Evolutionary conservation across 352 stramenopile genomes (phyloP), one percentile per base, ranked within the genome.

Genomic region (Blastocystis sp.): DNA sequence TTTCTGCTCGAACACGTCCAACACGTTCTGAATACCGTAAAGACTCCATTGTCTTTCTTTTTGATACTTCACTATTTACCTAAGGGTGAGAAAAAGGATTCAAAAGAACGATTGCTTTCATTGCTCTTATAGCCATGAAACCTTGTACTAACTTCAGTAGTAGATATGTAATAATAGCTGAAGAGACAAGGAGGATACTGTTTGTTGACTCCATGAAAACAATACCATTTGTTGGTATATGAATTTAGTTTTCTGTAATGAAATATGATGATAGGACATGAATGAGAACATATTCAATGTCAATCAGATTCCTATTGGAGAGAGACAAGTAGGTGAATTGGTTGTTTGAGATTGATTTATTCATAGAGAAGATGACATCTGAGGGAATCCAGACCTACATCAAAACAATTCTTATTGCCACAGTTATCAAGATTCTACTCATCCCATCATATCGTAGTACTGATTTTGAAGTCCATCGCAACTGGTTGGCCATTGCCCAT

Each of bases 391-490:
- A 29, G 16, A 39, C 14, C 27, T 27, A 42, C 14, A 4, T 80
- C 12, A 51, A 54, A 27, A 42, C 43, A 32, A 61, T 80, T 12
- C 16, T 61, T 12, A n/a, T 88, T 29, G 75, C 63, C 14, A 85
- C 71, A 14, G 54, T 43, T 21, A 43, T 95, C 37, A 96, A 96
- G 90, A 78, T 95, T 59, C 89, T 98, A 43, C 91, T 98, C 24
- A 89, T 96, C 24, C 93, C 92, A 0, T 94, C 93, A 6, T 98
- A 98, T 91, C 91, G 90, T 49, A 97, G 93, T 69, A 98, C 95
- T 9, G 95, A 98, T 90, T 97, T 98, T 90, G 94, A 98, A 89
- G 96, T 99, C 11, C 96, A 99, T 90, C 93, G 95, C 35, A 98
- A 98, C 89, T 99, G 96, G 96, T 92, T 98, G 52, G 95, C 94